A percentile compares a stretch with the other conserved stretches of the same genome.
Evolutionary conservation across 306 rosid genomes (phyloP).

Genomic region (Sechiopsis laciniata): DNA sequence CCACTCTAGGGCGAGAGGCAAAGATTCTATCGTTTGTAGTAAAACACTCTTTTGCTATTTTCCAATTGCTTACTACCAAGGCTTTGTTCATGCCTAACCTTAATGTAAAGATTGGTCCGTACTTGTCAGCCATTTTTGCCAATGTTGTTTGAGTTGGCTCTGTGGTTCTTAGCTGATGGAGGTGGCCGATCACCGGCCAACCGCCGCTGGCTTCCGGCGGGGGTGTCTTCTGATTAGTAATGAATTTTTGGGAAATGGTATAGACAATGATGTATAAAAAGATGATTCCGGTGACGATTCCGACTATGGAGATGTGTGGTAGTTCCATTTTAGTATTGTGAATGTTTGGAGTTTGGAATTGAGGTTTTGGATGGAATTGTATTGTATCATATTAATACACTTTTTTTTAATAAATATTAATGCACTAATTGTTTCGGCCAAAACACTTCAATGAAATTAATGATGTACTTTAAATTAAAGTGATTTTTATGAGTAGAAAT

Average conservation of each 20-base stretch:
- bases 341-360: no score
- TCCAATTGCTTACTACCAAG: slow-evolving; percentile 36
- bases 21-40: no score
- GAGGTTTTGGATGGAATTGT: no score
- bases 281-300: neutral
- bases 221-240: neutral
- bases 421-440: no score
- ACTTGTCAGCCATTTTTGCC: neutral
- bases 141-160: neutral
- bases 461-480: no score
- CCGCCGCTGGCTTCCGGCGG: slow-evolving; percentile 13
- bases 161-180: slow-evolving; percentile 15
- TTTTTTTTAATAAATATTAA: no score
- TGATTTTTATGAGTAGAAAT: no score
- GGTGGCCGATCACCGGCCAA: slow-evolving; percentile 35
- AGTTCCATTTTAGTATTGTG: no score
- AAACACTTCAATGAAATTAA: no score
- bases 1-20: slow-evolving; percentile 24
- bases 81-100: slow-evolving; percentile 28
- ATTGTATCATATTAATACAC: no score
- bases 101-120: slow-evolving; percentile 28
- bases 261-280: neutral
- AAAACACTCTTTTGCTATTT: slow-evolving; percentile 33
- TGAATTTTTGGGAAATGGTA: neutral
- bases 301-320: no score